A percentile compares a stretch with the other conserved stretches of the same genome.
Evolutionary conservation across 1,284 basidiomycete species (phyloP).

Genomic region (Phlebopus sp.): DNA sequence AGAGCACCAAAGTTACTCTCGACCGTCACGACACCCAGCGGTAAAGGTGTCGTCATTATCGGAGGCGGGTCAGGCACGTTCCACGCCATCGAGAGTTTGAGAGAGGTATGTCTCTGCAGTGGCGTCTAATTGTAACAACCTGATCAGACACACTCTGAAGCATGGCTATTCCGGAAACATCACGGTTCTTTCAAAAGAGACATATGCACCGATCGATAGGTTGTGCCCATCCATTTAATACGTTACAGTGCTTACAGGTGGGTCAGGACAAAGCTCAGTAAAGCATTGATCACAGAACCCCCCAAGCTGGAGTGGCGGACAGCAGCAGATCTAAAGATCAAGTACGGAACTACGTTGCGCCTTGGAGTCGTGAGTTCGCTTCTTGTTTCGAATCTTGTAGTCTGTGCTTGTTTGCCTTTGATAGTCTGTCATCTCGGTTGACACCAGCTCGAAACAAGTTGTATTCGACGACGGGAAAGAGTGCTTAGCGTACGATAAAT

Average conservation of each 20-base stretch:
- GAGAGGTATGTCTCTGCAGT: slow-evolving; percentile 54
- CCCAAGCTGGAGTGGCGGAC: slow-evolving; percentile 76
- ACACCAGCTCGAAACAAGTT: slow-evolving; percentile 61
- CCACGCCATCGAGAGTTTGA: slow-evolving; percentile 78
- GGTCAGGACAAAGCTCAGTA: slow-evolving; percentile 83
- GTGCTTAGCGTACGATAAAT: slow-evolving; percentile 63
- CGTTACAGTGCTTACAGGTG: slow-evolving; percentile 5
- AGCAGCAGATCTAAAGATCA: slow-evolving; percentile 74
- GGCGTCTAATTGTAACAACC: neutral
- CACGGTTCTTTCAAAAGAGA: slow-evolving; percentile 79
- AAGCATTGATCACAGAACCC: slow-evolving; percentile 78
- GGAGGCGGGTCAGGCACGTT: slow-evolving; percentile 85
- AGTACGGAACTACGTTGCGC: slow-evolving; percentile 77
- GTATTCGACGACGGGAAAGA: slow-evolving; percentile 56
- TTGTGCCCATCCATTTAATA: slow-evolving; percentile 27
- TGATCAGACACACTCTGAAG: slow-evolving; percentile 36
- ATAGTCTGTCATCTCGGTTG: slow-evolving; percentile 66
- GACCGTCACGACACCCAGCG: slow-evolving; percentile 33
- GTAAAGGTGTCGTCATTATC: slow-evolving; percentile 77
- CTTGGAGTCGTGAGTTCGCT: slow-evolving; percentile 53
- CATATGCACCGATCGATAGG: slow-evolving; percentile 85
- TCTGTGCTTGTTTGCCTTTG: slow-evolving; percentile 2
- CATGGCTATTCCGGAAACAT: slow-evolving; percentile 78
- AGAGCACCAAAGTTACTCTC: slow-evolving; percentile 55
- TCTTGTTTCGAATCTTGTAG: neutral